Conservation (phyloP, 495 filamentous ascomycete species). For the Talaromyces nanjingensis region DNA sequence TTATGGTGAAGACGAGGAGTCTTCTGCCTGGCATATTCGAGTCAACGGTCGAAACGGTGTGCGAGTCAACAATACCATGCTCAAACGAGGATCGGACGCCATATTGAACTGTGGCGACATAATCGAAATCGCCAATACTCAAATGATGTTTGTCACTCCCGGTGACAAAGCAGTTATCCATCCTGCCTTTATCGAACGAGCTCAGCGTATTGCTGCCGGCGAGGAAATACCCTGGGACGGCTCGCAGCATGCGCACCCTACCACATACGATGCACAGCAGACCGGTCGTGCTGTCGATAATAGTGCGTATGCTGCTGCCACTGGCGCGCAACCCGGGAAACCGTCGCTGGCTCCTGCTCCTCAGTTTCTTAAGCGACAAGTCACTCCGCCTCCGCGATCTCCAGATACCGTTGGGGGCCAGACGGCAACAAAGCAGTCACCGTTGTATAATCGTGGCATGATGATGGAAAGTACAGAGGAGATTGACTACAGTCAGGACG, state of each 20-base stretch:
- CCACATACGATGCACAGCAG: constrained; percentile 11
- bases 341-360: constrained; percentile 61
- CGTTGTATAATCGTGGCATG: constrained; percentile 57
- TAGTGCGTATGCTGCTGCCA: constrained; percentile 7
- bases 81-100: constrained; percentile 58
- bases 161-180: constrained; percentile 52
- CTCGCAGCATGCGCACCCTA: constrained; percentile 33
- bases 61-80: constrained; percentile 61
- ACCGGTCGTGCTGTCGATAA: background rate
- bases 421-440: constrained; percentile 48
- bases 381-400: constrained; percentile 55
- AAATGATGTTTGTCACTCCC: constrained; percentile 98
- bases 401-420: constrained; percentile 35
- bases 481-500: constrained; percentile 79
- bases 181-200: constrained; percentile 44
- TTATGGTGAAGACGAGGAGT: constrained; percentile 47
- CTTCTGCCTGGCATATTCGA: constrained; percentile 65
- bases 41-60: constrained; percentile 90
- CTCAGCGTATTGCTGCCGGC: constrained; percentile 39
- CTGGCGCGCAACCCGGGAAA: constrained; percentile 28
- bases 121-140: constrained; percentile 80
- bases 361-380: constrained; percentile 60
- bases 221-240: constrained; percentile 35
- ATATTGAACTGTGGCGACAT: constrained; percentile 76
- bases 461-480: constrained; percentile 69